These are phyloP conservation scores for Papilionanthe hybrid DNA, from an alignment of 116 monocot species.

Conservation along the genomic window DNA sequence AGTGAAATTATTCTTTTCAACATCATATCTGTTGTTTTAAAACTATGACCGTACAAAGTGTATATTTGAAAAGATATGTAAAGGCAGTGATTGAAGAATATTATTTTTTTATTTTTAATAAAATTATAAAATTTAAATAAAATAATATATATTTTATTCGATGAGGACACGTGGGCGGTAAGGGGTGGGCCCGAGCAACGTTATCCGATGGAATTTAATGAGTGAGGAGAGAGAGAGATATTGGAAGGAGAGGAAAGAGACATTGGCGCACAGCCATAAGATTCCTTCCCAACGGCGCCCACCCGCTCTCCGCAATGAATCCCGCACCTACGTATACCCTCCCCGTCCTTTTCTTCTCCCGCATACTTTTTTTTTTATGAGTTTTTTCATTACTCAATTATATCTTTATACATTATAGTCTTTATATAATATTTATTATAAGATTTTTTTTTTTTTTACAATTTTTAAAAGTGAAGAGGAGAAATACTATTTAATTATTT, in stretches of 20 bases:
- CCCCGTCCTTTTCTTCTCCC: neutral
- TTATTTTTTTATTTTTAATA: no score
- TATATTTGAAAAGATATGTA: no score
- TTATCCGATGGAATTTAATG: slow-evolving; percentile 5
- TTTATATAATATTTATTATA: neutral
- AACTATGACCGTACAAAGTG: no score
- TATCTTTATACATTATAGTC: neutral
- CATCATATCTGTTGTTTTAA: no score
- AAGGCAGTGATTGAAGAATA: no score
- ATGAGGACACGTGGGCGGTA: neutral
- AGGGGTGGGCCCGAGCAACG: neutral
- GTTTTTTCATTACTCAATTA: neutral
- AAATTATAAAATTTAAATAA: no score
- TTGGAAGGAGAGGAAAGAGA: neutral
- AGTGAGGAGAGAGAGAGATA: neutral
- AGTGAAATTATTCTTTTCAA: no score
- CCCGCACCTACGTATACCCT: neutral
- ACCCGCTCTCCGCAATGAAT: slow-evolving; percentile 1
- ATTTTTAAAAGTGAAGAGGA: no score
- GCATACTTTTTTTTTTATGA: no score
- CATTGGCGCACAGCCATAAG: neutral
- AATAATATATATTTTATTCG: neutral
- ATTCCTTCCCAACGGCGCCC: slow-evolving; percentile 3
- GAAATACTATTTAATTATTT: no score
- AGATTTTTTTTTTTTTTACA: neutral